phyloP scores from a whole-genome alignment of 495 filamentous ascomycete genomes.

The Evansstolkia leycettana region DNA sequence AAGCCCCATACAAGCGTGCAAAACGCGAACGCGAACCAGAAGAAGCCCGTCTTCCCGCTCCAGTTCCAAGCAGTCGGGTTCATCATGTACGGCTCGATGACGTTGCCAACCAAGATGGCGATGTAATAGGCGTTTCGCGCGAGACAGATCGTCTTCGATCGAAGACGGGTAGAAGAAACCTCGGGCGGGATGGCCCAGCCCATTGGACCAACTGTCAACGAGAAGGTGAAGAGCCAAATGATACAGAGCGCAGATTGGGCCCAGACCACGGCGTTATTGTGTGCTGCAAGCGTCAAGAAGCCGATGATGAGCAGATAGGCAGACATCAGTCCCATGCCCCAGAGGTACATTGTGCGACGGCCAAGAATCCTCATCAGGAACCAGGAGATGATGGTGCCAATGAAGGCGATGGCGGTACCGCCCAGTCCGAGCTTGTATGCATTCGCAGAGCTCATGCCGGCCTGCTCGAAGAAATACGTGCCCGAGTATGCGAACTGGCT shows the following conservation, averaged over 20 bases:
- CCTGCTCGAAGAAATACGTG: conserved; percentile 34
- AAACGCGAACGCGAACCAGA: conserved; percentile 17
- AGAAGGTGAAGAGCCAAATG: conserved; percentile 28
- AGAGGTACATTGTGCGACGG: conserved; percentile 39
- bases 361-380: conserved; percentile 34
- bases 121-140: conserved; percentile 22
- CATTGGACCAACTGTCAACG: conserved; percentile 29
- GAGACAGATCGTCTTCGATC: conserved; percentile 23
- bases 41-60: conserved; percentile 27
- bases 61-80: conserved; percentile 27
- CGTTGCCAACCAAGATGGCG: conserved; percentile 15
- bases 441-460: conserved; percentile 16
- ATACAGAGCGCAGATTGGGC: conserved; percentile 21
- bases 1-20: conserved; percentile 20
- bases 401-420: conserved; percentile 31
- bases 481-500: conserved; percentile 17
- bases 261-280: conserved; percentile 14
- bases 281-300: conserved; percentile 16
- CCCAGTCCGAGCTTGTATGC: conserved; percentile 21
- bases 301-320: conserved; percentile 31
- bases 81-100: conserved; percentile 23
- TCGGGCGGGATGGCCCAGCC: conserved; percentile 23
- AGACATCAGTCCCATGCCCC: conserved; percentile 30
- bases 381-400: conserved; percentile 43
- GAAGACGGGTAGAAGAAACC: conserved; percentile 24